Base-by-base conservation (phyloP, 2,329 filamentous ascomycete species). In the Amylocarpus encephaloides region DNA sequence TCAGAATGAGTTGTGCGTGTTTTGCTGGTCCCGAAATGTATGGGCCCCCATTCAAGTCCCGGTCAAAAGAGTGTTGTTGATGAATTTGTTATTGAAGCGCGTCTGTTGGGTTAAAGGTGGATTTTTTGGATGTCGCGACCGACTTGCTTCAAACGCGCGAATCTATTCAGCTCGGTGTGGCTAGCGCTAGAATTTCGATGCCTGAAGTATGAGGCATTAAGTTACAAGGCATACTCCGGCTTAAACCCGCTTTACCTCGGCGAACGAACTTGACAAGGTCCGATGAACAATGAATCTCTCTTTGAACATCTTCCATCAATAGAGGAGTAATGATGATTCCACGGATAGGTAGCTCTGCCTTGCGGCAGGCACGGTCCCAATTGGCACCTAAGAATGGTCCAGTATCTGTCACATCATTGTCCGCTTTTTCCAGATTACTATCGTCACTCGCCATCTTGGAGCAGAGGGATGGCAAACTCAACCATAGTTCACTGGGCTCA, bases 371-470 rank as follows among this genome's bases (percentile, higher is more conserved):
- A 44, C 59, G 64, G n/a, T 60, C 54, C 42, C 74, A 74, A 65
- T 67, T 78, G 52, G 67, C 68, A 48, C 54, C 66, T 45, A 62
- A 66, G 52, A 60, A 61, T 43, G 62, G 53, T 64, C 52, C 63
- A 66, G 65, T 71, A 67, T 65, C 71, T 22, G 50, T 63, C 52
- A 55, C 61, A 11, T 65, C 64, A 11, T 51, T 64, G 67, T 81
- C 80, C 50, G 75, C 78, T 55, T 71, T 85, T 57, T 76, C 77
- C 61, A 80, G 86, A 62, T 74, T 95, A 54, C 77, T 94, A 52
- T 96, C 91, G 45, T 93, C 91, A 33, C 79, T 98, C 50, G 92
- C 92, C 41, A 75, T 98, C 48, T 80, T 98, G 55, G 93, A 98
- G 72, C 93, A 97, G 71, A 83, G 85, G 63, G 86, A 95, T 63